Conservation (phyloP, 257 asterid species). For the Perilla frutescens region DNA sequence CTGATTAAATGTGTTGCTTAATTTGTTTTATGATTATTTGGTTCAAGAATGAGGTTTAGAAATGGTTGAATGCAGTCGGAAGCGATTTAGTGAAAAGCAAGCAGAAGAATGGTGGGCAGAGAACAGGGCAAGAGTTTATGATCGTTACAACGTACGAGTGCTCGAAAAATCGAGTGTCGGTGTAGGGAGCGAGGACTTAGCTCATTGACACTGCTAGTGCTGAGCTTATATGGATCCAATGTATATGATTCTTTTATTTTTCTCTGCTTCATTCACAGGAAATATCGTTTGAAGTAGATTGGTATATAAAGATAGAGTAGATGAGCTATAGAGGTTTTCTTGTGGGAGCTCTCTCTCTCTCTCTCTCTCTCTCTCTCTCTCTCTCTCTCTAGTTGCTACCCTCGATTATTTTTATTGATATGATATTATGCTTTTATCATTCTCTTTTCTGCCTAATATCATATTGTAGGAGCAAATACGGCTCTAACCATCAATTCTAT, state of each 20-base stretch:
- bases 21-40: neutral
- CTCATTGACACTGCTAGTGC: conserved; percentile 39
- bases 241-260: conserved; percentile 37
- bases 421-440: conserved; percentile 1
- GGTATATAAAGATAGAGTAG: conserved; percentile 35
- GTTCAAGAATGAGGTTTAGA: conserved; percentile 30
- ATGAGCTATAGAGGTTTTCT: conserved; percentile 37
- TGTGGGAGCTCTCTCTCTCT: conserved; percentile 30
- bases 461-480: too few relatives aligned
- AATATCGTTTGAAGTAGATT: conserved; percentile 34
- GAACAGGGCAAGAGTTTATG: conserved; percentile 69
- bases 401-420: conserved; percentile 36
- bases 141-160: conserved; percentile 65
- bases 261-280: conserved; percentile 40
- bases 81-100: conserved; percentile 83
- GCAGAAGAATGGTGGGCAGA: conserved; percentile 90
- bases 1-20: neutral
- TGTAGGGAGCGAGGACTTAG: conserved; percentile 63
- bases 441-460: conserved; percentile 32
- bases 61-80: conserved; percentile 78
- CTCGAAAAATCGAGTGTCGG: conserved; percentile 68
- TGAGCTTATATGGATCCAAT: conserved; percentile 10
- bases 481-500: too few relatives aligned
- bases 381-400: conserved; percentile 26
- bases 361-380: conserved; percentile 23